phyloP scores from a whole-genome alignment of 805 yeast species.

The Candida corydali region DNA sequence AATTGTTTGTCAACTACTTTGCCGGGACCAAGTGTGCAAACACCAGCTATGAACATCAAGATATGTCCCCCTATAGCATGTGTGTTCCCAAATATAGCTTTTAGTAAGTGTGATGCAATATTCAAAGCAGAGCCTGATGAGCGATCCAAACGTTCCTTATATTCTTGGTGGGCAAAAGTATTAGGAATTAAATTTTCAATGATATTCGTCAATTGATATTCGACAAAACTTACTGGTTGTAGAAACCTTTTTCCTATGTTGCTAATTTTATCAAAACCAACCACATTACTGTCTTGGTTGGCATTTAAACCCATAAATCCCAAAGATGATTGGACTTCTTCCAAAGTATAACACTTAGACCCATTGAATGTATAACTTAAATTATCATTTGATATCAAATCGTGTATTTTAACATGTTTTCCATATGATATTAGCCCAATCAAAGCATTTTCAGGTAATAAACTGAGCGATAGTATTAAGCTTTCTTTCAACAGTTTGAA shows the following conservation, averaged over 20 bases:
- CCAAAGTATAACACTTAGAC: constrained; percentile 43
- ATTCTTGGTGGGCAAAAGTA: constrained; percentile 41
- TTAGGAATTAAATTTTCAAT: constrained; percentile 48
- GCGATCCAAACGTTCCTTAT: constrained; percentile 46
- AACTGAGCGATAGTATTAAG: constrained; percentile 37
- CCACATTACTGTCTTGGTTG: neutral
- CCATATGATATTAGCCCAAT: constrained; percentile 61
- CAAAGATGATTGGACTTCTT: constrained; percentile 42
- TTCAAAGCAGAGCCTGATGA: constrained; percentile 60
- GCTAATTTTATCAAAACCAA: constrained; percentile 11
- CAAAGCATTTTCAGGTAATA: constrained; percentile 52
- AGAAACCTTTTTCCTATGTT: constrained; percentile 32
- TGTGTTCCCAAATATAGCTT: constrained; percentile 28
- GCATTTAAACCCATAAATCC: constrained; percentile 34
- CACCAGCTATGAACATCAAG: constrained; percentile 56
- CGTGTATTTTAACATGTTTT: constrained; percentile 55
- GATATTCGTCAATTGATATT: constrained; percentile 46
- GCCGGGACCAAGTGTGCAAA: constrained; percentile 66
- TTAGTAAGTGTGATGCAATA: constrained; percentile 38
- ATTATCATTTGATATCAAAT: constrained; percentile 32
- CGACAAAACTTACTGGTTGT: constrained; percentile 46
- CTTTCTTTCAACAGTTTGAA: constrained; percentile 47
- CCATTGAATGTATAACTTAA: constrained; percentile 53
- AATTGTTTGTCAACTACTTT: constrained; percentile 50
- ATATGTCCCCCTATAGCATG: constrained; percentile 51